A percentile compares a stretch with the other conserved stretches of the same genome.
Evolutionary conservation across 257 asterid genomes (phyloP).

Genomic region (Osmanthus fragrans): DNA sequence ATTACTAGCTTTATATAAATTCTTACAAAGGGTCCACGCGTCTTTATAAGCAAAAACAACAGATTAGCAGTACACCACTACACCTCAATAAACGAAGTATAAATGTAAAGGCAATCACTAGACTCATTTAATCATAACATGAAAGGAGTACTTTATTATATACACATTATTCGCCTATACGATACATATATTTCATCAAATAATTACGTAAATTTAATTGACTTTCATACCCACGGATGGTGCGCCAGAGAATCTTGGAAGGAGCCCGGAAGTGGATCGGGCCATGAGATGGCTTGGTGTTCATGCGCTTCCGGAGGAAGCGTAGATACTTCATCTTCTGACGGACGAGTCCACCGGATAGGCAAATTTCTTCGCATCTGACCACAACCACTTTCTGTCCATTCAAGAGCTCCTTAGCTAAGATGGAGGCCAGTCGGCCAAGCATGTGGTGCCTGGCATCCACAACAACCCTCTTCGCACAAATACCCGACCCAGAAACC

Average conservation of each 20-base stretch:
- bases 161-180: too few relatives aligned
- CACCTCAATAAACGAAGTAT: too few relatives aligned
- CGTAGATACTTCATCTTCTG: conserved; percentile 53
- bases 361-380: conserved; percentile 52
- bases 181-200: too few relatives aligned
- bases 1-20: neutral
- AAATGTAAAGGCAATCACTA: too few relatives aligned
- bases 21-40: neutral
- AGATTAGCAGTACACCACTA: neutral
- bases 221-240: conserved; percentile 49
- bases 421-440: conserved; percentile 43
- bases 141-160: too few relatives aligned
- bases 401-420: conserved; percentile 51
- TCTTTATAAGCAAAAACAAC: too few relatives aligned
- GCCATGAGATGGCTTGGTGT: conserved; percentile 52
- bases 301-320: conserved; percentile 53
- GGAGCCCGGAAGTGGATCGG: conserved; percentile 63
- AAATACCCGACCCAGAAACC: conserved; percentile 58
- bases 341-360: conserved; percentile 57
- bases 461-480: conserved; percentile 45
- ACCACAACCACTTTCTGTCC: conserved; percentile 48
- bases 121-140: too few relatives aligned
- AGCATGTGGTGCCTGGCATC: conserved; percentile 58
- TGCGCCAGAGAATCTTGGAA: conserved; percentile 53
- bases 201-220: neutral